Evolutionary conservation across 1,284 basidiomycete species (phyloP).

Genomic region (Cerrena zonata): DNA sequence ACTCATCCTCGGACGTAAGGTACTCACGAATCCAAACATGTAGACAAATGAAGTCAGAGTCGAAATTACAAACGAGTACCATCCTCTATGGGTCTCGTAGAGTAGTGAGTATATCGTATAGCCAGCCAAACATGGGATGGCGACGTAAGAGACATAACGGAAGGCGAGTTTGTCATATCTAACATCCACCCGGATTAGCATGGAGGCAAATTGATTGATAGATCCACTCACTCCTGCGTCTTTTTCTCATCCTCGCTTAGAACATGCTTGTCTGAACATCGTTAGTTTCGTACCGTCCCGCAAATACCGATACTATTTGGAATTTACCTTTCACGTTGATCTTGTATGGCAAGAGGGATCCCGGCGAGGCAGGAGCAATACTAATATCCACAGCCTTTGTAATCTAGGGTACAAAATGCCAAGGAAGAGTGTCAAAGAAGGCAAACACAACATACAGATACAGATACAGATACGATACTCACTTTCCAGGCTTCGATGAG

Average conservation of each 20-base stretch:
- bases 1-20: conserved; percentile 5
- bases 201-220: neutral
- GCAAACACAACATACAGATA: conserved; percentile 5
- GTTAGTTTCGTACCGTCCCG: neutral
- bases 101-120: conserved; percentile 87
- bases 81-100: conserved; percentile 86
- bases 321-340: conserved; percentile 70
- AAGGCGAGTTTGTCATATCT: conserved; percentile 84
- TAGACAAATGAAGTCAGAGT: conserved; percentile 86
- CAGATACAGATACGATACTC: conserved; percentile 15
- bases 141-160: conserved; percentile 84
- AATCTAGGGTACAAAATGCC: conserved; percentile 39
- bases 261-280: conserved; percentile 76
- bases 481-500: conserved; percentile 96
- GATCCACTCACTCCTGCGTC: conserved; percentile 80
- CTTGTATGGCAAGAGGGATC: conserved; percentile 71
- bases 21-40: conserved; percentile 91
- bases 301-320: neutral
- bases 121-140: conserved; percentile 77
- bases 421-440: conserved; percentile 5
- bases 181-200: too few species aligned
- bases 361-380: conserved; percentile 51
- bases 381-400: conserved; percentile 85
- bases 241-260: conserved; percentile 91
- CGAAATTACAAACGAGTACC: conserved; percentile 92